Percentiles rank a stretch among this genome's conserved stretches.
Evolutionary conservation across 208 protist species (phyloP).

Genomic region (Polymyxa betae): DNA sequence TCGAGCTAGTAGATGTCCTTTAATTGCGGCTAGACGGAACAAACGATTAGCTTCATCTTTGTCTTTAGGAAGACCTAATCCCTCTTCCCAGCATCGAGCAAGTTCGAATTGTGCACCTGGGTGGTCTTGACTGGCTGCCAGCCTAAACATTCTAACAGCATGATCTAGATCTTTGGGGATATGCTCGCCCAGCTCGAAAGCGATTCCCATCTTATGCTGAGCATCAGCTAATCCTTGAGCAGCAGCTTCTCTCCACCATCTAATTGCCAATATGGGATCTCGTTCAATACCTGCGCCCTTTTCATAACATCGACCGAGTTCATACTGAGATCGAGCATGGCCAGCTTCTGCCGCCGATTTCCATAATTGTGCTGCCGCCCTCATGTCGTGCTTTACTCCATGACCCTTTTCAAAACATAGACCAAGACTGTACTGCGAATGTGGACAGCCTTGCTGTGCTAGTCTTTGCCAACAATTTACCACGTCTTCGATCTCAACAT

Average conservation of each 20-base stretch:
- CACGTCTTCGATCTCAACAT: constrained; percentile 17
- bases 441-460: not conserved
- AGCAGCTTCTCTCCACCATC: constrained; percentile 13
- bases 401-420: constrained; percentile 31
- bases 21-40: constrained; percentile 27
- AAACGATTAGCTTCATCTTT: constrained; percentile 1
- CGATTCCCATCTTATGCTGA: constrained; percentile 50
- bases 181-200: not conserved
- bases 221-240: not conserved
- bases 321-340: not conserved
- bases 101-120: constrained; percentile 23
- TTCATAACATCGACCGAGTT: constrained; percentile 11
- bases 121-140: not conserved
- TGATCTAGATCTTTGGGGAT: not conserved
- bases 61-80: not conserved
- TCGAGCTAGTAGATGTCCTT: constrained; percentile 28
- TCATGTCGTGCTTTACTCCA: constrained; percentile 40
- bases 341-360: not conserved
- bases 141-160: not conserved
- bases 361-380: not conserved
- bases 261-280: not conserved
- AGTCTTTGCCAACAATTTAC: not conserved
- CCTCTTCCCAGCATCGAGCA: constrained; percentile 8
- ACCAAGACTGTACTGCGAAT: constrained; percentile 19
- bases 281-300: not conserved